A percentile compares a stretch with the other conserved stretches of the same genome.
These are phyloP conservation scores for Ballota nigra DNA, from an alignment of 257 asterid genomes.

Conservation along the genomic window DNA sequence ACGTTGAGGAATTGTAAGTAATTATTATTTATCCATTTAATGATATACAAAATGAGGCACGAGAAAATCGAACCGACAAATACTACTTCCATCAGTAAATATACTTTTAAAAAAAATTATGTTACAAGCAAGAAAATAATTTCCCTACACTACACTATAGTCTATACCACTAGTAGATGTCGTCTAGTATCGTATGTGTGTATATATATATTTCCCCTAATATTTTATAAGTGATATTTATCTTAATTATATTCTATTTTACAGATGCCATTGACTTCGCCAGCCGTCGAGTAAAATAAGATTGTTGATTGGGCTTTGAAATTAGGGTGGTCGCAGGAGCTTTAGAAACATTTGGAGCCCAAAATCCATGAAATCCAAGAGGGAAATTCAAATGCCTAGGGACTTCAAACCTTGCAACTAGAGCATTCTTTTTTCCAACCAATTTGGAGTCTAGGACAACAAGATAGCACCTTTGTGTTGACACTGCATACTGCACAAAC, in stretches of 20 bases:
- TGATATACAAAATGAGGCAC: too few relatives aligned
- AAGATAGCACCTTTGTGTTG: conserved; percentile 77
- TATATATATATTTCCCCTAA: not conserved
- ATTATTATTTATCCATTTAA: too few relatives aligned
- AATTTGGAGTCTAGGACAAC: conserved; percentile 63
- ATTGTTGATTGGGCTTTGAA: conserved; percentile 4
- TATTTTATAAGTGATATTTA: not conserved
- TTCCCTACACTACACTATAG: too few relatives aligned
- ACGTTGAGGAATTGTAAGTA: too few relatives aligned
- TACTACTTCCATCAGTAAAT: not conserved
- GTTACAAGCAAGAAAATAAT: not conserved
- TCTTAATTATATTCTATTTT: not conserved
- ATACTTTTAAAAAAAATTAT: not conserved
- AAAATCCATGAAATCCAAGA: conserved; percentile 91
- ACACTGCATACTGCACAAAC: conserved; percentile 78
- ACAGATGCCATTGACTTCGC: not conserved
- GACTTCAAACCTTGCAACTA: conserved; percentile 87
- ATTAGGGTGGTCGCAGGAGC: not conserved
- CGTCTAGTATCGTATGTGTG: not conserved
- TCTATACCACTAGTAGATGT: not conserved
- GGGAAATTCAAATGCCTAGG: conserved; percentile 83
- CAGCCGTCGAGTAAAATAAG: not conserved
- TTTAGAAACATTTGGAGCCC: conserved; percentile 45
- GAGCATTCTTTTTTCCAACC: conserved; percentile 54
- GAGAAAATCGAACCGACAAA: too few relatives aligned